Conservation (phyloP, 2,329 filamentous ascomycete genomes). For the Fusarium tricinctum region DNA sequence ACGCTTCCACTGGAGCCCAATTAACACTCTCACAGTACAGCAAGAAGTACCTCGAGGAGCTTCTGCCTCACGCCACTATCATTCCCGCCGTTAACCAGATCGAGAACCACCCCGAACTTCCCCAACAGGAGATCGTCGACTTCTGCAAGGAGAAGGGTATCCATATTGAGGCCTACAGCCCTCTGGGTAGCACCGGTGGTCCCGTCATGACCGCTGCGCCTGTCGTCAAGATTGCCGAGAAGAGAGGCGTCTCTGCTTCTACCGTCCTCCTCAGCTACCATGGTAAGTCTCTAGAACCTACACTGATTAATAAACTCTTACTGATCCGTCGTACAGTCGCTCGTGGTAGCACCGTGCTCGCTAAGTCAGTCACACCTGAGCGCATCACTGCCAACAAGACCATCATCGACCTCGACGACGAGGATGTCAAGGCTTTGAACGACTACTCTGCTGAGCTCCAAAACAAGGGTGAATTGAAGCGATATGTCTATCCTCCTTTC, state of each 20-base stretch:
- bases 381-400: slow-evolving; percentile 79
- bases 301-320: not conserved
- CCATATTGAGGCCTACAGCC: slow-evolving; percentile 79
- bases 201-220: slow-evolving; percentile 75
- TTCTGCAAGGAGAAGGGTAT: slow-evolving; percentile 77
- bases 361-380: slow-evolving; percentile 77
- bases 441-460: slow-evolving; percentile 67
- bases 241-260: slow-evolving; percentile 71
- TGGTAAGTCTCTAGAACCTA: slow-evolving; percentile 61
- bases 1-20: not conserved
- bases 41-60: slow-evolving; percentile 67
- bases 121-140: slow-evolving; percentile 79
- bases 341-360: slow-evolving; percentile 77
- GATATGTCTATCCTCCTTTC: slow-evolving; percentile 78
- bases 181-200: slow-evolving; percentile 74
- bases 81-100: slow-evolving; percentile 79
- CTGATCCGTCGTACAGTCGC: slow-evolving; percentile 65
- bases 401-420: slow-evolving; percentile 73
- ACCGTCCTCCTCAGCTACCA: slow-evolving; percentile 80
- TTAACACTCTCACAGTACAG: slow-evolving; percentile 61
- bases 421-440: slow-evolving; percentile 72
- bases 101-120: slow-evolving; percentile 79
- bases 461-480: slow-evolving; percentile 66
- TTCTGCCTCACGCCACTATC: slow-evolving; percentile 65
- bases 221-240: slow-evolving; percentile 74